Base-by-base conservation (phyloP, 1,139 yeast species). In the Torulaspora globosa region DNA sequence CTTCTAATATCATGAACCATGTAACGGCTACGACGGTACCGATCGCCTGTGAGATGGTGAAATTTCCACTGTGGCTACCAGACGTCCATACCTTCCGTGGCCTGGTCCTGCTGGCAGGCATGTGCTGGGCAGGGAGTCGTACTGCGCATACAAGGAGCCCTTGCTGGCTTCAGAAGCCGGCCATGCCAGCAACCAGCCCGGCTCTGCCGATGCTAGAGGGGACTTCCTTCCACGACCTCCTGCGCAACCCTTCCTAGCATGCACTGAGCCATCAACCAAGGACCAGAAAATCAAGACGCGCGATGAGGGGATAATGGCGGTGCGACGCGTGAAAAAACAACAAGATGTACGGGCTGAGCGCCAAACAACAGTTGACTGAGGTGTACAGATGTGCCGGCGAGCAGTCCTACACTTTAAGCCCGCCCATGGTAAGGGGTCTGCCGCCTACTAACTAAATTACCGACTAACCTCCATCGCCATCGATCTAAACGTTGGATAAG, bases 21-120 rank as follows among this genome's bases (percentile, higher is more conserved):
- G 18, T 31, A 18, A 18, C 10, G 33, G 33, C 33, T 31, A 39
- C 41, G 16, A 39, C 42, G 26, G 27, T 23, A 37, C 42, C 36
- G 18, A 24, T 19, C 15, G 30, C 29, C 39, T 16, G 16, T 19
- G 30, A 18, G 35, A 28, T 35, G 31, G 44, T 30, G 44, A 41
- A 34, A 35, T 41, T 41, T 37, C 39, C 28, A 18, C 36, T 34
- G 10, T 32, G 36, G 12, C 37, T 33, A 30, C 16, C 36, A 16
- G 29, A 26, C 32, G 23, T 16, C 21, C 34, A 21, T 21, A 21
- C 23, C 9, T 21, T 21, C 3, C 23, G 9, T 5, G 5, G 23
- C 23, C 23, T 21, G 23, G 23, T 21, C 23, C 23, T 6, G 23
- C 23, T 21, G 6, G 8, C 23, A 21, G 23, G 5, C 8, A 21